phyloP scores from a whole-genome alignment of 2,329 filamentous ascomycete species.

The Penicillium decumbens region DNA sequence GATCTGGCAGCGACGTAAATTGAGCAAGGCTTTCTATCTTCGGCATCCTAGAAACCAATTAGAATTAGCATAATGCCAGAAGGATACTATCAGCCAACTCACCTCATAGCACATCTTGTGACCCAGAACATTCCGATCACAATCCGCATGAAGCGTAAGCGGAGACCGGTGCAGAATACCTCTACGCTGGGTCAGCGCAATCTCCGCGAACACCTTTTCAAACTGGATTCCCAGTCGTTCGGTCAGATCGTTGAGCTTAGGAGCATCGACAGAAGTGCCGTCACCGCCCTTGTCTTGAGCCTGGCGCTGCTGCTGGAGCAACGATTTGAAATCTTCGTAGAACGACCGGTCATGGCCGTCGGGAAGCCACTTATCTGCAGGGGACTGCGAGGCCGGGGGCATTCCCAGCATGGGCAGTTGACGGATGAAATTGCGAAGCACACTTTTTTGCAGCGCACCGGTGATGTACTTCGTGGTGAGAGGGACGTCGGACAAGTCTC shows the following conservation, averaged over 20 bases:
- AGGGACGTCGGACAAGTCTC: slow-evolving; percentile 67
- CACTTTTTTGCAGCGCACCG: slow-evolving; percentile 62
- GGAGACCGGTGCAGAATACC: slow-evolving; percentile 63
- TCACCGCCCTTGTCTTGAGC: slow-evolving; percentile 47
- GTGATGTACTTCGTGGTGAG: slow-evolving; percentile 75
- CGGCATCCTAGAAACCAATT: slow-evolving; percentile 19
- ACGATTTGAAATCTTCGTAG: slow-evolving; percentile 47
- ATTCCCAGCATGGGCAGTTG: slow-evolving; percentile 36
- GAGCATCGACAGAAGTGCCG: slow-evolving; percentile 49
- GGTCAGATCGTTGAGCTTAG: slow-evolving; percentile 61
- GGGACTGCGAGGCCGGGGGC: slow-evolving; percentile 37
- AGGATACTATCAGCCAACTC: slow-evolving; percentile 6
- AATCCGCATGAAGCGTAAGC: slow-evolving; percentile 44
- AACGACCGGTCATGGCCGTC: slow-evolving; percentile 38
- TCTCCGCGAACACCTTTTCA: slow-evolving; percentile 59
- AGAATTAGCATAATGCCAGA: slow-evolving; percentile 7
- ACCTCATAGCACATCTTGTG: slow-evolving; percentile 55
- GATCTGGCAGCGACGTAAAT: slow-evolving; percentile 35
- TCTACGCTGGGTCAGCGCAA: slow-evolving; percentile 65
- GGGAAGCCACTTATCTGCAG: slow-evolving; percentile 39
- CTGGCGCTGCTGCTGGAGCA: slow-evolving; percentile 50
- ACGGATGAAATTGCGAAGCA: slow-evolving; percentile 56
- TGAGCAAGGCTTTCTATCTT: slow-evolving; percentile 25
- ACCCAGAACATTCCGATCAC: slow-evolving; percentile 46
- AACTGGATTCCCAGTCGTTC: slow-evolving; percentile 56